Evolutionary conservation across 2,329 filamentous ascomycete species (phyloP).

Genomic region (Chrysoporthe puriensis): DNA sequence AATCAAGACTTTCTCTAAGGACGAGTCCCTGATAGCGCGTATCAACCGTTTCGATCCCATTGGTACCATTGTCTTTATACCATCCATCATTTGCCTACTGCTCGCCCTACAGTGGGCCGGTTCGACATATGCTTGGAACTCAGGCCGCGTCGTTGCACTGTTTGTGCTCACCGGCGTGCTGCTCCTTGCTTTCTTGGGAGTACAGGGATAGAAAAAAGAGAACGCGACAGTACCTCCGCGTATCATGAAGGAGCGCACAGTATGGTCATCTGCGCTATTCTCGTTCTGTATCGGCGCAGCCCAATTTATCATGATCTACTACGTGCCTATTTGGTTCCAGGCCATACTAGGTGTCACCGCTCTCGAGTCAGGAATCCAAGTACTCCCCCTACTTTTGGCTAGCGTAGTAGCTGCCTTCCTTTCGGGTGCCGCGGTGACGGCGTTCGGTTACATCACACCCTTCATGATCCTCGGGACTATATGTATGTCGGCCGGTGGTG

Average conservation of each 20-base stretch:
- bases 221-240: slow-evolving; percentile 47
- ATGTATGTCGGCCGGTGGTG: slow-evolving; percentile 38
- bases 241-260: slow-evolving; percentile 45
- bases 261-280: slow-evolving; percentile 39
- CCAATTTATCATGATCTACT: slow-evolving; percentile 43
- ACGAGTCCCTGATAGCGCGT: background rate
- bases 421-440: slow-evolving; percentile 38
- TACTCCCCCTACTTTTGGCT: slow-evolving; percentile 41
- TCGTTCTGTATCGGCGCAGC: slow-evolving; percentile 47
- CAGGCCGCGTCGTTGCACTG: slow-evolving; percentile 41
- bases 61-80: slow-evolving; percentile 36
- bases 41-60: slow-evolving; percentile 35
- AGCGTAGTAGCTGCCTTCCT: slow-evolving; percentile 39
- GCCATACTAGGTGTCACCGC: slow-evolving; percentile 43
- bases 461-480: slow-evolving; percentile 41
- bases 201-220: slow-evolving; percentile 44
- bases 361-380: slow-evolving; percentile 42
- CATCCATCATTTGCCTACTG: slow-evolving; percentile 43
- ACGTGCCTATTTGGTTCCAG: slow-evolving; percentile 45
- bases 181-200: slow-evolving; percentile 37
- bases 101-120: slow-evolving; percentile 54
- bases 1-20: background rate
- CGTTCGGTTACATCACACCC: slow-evolving; percentile 45
- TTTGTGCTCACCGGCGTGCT: slow-evolving; percentile 41
- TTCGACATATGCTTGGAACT: slow-evolving; percentile 43